Conservation (phyloP, 1,284 basidiomycete genomes). For the Phellopilus nigrolimitatus region DNA sequence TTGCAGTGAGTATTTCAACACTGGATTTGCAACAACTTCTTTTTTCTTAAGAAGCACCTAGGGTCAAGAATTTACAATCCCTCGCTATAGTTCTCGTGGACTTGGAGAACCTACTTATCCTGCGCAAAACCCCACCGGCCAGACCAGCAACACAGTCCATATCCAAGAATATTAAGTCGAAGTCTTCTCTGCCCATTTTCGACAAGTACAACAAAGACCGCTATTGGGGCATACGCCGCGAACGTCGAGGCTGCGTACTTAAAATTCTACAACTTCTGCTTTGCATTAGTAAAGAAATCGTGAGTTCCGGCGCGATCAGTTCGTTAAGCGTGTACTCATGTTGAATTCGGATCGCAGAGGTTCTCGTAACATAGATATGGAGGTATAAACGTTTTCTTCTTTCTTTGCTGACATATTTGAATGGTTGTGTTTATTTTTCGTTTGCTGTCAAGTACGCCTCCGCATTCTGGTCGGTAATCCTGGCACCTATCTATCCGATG, state of each 20-base stretch:
- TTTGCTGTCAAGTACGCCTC: constrained; percentile 47
- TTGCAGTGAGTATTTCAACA: constrained; percentile 46
- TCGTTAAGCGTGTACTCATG: constrained; percentile 12
- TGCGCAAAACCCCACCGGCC: constrained; percentile 36
- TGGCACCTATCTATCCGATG: constrained; percentile 58
- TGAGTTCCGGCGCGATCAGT: too few relatives aligned
- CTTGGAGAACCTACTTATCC: constrained; percentile 56
- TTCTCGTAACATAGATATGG: constrained; percentile 73
- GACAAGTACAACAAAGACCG: constrained; percentile 52
- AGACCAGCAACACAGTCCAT: constrained; percentile 21
- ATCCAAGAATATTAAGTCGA: constrained; percentile 36
- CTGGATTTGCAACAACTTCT: background rate
- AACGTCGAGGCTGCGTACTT: constrained; percentile 51
- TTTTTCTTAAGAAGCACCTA: constrained; percentile 26
- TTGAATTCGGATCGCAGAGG: constrained; percentile 36
- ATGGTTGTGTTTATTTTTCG: too few relatives aligned
- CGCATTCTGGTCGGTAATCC: constrained; percentile 69
- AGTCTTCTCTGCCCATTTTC: constrained; percentile 21
- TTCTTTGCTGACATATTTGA: constrained; percentile 1
- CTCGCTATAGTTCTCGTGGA: constrained; percentile 51
- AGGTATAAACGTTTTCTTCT: constrained; percentile 37
- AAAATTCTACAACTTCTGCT: constrained; percentile 66
- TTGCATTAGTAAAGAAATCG: constrained; percentile 62
- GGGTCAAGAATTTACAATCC: constrained; percentile 51
- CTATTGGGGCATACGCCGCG: constrained; percentile 46